These are phyloP conservation scores for Periconia sp. DNA, from an alignment of 2,329 filamentous ascomycete species.

Conservation along the genomic window DNA sequence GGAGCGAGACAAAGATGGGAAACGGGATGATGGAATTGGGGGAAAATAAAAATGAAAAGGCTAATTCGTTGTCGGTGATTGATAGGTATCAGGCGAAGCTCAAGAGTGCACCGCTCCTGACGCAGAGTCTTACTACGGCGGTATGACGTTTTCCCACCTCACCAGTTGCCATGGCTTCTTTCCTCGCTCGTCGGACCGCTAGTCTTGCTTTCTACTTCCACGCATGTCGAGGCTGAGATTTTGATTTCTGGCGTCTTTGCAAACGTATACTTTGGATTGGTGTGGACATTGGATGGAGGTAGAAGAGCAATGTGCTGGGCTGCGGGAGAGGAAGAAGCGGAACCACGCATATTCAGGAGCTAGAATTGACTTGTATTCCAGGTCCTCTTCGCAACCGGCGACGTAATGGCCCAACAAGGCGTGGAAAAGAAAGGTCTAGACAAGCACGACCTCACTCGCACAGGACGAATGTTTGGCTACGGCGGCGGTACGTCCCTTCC, in stretches of 20 bases:
- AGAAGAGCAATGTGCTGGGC: too few relatives aligned
- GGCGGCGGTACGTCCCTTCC: conserved; percentile 67
- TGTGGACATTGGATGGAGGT: too few relatives aligned
- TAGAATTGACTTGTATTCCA: too few relatives aligned
- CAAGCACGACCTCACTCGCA: conserved; percentile 74
- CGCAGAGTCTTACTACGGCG: conserved; percentile 87
- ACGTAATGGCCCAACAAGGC: conserved; percentile 87
- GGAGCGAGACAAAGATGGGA: not conserved
- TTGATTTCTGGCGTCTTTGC: too few relatives aligned
- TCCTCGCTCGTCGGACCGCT: too few relatives aligned
- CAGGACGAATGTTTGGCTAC: conserved; percentile 80
- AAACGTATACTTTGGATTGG: too few relatives aligned
- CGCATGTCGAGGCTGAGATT: not conserved
- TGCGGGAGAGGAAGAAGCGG: too few relatives aligned
- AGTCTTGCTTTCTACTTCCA: not conserved
- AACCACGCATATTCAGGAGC: too few relatives aligned
- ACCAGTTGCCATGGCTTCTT: too few relatives aligned
- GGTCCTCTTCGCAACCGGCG: conserved; percentile 90
- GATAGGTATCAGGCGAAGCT: conserved; percentile 86
- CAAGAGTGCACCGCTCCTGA: conserved; percentile 81
- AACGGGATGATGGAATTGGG: conserved; percentile 15
- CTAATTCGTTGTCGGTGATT: too few relatives aligned
- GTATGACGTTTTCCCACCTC: conserved; percentile 48
- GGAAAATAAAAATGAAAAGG: conserved; percentile 7
- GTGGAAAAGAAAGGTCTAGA: conserved; percentile 81